Conservation (phyloP, 2,329 filamentous ascomycete species). For the Septoria petroselini region DNA sequence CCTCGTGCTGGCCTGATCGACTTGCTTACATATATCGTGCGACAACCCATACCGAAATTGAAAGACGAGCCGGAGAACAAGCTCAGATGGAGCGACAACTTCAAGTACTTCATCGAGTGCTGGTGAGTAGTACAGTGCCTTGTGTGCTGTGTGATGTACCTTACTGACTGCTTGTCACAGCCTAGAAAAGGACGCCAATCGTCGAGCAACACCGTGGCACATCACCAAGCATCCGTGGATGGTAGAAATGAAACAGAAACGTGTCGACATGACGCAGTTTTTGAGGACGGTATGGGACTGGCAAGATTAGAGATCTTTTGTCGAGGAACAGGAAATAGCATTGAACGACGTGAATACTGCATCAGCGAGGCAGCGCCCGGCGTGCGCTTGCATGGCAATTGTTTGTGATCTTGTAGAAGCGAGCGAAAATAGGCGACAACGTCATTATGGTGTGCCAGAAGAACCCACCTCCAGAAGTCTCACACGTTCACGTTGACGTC, state of each 20-base stretch:
- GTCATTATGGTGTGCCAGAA: too few species aligned
- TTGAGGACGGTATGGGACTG: slow-evolving; percentile 95
- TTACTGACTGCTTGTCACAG: slow-evolving; percentile 47
- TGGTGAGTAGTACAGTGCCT: slow-evolving; percentile 64
- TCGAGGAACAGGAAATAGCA: background rate
- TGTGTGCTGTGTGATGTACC: background rate
- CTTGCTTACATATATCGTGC: slow-evolving; percentile 93
- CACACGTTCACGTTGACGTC: too few species aligned
- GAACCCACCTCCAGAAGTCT: too few species aligned
- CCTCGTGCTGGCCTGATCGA: slow-evolving; percentile 91
- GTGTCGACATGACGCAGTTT: slow-evolving; percentile 96
- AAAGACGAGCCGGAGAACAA: slow-evolving; percentile 78
- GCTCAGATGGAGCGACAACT: slow-evolving; percentile 93
- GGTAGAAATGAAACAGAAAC: slow-evolving; percentile 90
- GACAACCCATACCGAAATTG: slow-evolving; percentile 88
- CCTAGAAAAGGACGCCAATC: slow-evolving; percentile 85
- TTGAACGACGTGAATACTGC: too few species aligned
- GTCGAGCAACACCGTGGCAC: slow-evolving; percentile 91
- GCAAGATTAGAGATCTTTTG: slow-evolving; percentile 57
- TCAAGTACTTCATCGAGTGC: slow-evolving; percentile 99
- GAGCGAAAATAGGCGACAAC: too few species aligned
- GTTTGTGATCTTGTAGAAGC: too few species aligned
- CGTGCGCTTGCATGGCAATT: too few species aligned
- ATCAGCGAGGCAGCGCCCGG: too few species aligned
- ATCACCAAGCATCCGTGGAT: slow-evolving; percentile 99